These are phyloP conservation scores for Pleurozium schreberi DNA, from an alignment of 225 moss, liverwort and hornwort genomes.

Conservation along the genomic window DNA sequence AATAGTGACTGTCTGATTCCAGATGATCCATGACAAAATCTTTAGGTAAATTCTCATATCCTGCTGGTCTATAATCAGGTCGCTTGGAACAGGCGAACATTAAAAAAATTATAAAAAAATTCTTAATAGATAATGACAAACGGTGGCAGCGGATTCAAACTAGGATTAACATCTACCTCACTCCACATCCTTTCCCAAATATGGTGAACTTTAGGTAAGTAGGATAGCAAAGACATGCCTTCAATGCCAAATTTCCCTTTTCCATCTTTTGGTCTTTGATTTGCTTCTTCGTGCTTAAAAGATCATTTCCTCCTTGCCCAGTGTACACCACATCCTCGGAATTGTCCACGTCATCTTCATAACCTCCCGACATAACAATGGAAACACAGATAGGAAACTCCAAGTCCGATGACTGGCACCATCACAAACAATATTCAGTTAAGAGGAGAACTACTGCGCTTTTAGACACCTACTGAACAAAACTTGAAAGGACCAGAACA, in stretches of 20 bases:
- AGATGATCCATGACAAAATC: neutral
- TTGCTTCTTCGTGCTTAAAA: slow-evolving; percentile 43
- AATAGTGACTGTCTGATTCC: neutral
- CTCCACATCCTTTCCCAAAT: neutral
- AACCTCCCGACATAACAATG: slow-evolving; percentile 62
- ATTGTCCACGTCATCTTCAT: slow-evolving; percentile 62
- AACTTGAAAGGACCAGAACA: neutral
- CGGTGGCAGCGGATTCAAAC: neutral
- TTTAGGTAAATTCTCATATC: neutral
- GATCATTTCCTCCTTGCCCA: slow-evolving; percentile 59
- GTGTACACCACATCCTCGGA: slow-evolving; percentile 51
- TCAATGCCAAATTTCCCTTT: slow-evolving; percentile 48
- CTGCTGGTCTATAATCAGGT: neutral
- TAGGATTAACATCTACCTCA: neutral
- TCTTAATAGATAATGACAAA: neutral
- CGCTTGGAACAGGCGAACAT: neutral
- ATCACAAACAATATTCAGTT: neutral
- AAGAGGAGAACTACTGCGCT: neutral
- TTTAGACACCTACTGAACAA: too few relatives aligned
- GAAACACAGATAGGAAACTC: slow-evolving; percentile 35
- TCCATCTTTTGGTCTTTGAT: slow-evolving; percentile 47
- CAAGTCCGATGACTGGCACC: slow-evolving; percentile 4
- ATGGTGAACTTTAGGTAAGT: neutral
- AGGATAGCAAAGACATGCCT: neutral
- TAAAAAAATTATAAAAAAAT: neutral